phyloP scores from a whole-genome alignment of 306 rosid genomes.

The Arachis hypogaea region DNA sequence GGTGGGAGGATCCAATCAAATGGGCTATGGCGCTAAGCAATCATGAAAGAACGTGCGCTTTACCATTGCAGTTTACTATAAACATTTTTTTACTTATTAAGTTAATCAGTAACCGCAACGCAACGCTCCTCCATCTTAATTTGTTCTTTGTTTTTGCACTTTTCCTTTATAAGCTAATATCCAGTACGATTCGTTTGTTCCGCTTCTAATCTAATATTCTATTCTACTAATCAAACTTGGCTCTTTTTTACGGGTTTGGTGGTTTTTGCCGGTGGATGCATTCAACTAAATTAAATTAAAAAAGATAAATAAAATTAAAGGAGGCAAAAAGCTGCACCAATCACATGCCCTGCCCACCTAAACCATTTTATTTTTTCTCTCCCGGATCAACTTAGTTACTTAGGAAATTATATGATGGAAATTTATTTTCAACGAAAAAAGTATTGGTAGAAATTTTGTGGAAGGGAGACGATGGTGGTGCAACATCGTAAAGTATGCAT shows the following conservation, averaged over 20 bases:
- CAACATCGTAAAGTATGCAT: slow-evolving; percentile 6
- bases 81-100: slow-evolving; percentile 4
- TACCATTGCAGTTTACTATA: slow-evolving; percentile 5
- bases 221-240: neutral
- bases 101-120: slow-evolving; percentile 21
- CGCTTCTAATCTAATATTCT: slow-evolving; percentile 1
- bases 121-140: slow-evolving; percentile 36
- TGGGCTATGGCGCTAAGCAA: slow-evolving; percentile 37
- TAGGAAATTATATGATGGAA: neutral
- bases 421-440: neutral
- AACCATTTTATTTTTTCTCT: slow-evolving; percentile 30
- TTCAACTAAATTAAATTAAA: slow-evolving; percentile 30
- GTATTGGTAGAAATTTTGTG: neutral
- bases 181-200: neutral
- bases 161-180: neutral
- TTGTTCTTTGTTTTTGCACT: neutral
- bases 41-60: slow-evolving; percentile 57
- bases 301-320: slow-evolving; percentile 9
- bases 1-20: slow-evolving; percentile 25
- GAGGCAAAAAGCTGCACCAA: slow-evolving; percentile 61
- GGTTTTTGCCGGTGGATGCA: slow-evolving; percentile 43
- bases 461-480: neutral
- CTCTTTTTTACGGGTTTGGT: slow-evolving; percentile 26
- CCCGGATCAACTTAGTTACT: slow-evolving; percentile 16
- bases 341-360: slow-evolving; percentile 68